Base-by-base conservation (phyloP, 805 yeast species). In the Wickerhamiella bombiphila region DNA sequence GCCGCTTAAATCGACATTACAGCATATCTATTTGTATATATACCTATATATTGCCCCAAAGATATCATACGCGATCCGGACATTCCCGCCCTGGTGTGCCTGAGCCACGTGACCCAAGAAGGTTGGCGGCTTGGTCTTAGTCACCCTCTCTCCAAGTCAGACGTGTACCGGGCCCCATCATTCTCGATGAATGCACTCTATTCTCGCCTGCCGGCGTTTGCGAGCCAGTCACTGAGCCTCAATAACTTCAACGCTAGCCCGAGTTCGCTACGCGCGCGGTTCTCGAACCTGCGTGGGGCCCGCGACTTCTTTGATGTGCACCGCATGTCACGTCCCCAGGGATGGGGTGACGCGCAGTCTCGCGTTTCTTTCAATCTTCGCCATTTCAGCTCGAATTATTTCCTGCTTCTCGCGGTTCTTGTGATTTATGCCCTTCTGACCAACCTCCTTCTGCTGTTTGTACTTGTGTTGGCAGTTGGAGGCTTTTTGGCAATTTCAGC, bases 271-370 rank as follows among this genome's bases (percentile, higher is more conserved):
- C 82, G 78, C 54, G 53, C 67, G 28, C 71, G 76, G 45, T 64
- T 85, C 44, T 60, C 91, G 34, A 72, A 80, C 51, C 59, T 91
- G 43, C 77, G 80, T 54, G 82, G 96, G 26, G 86, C 93, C 30
- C 91, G 79, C 59, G 98, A 91, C 57, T 91, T 91, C 56, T 82
- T 91, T 54, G 96, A 91, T 57, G 61, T 80, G 54, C 80, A 85
- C 59, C 76, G 94, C 56, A 59, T 91, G 44, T 80, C 94, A 26
- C 85, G 83, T 57, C 99, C 99, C 16, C 74, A 72, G 38, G 85
- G 83, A 59, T 79, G 85, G 57, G 75, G 79, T 35, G 98, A 91
- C 48, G 65, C 80, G 36, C 98, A 91, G 63, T 72, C 80, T 49
- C 74, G 99, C 58, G 82, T 88, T 30, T 63, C 78, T 32, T 91